Evolutionary conservation across 768 basidiomycete species (phyloP), one percentile per base, ranked within the genome.

Genomic region (Phanerochaete sordida): DNA sequence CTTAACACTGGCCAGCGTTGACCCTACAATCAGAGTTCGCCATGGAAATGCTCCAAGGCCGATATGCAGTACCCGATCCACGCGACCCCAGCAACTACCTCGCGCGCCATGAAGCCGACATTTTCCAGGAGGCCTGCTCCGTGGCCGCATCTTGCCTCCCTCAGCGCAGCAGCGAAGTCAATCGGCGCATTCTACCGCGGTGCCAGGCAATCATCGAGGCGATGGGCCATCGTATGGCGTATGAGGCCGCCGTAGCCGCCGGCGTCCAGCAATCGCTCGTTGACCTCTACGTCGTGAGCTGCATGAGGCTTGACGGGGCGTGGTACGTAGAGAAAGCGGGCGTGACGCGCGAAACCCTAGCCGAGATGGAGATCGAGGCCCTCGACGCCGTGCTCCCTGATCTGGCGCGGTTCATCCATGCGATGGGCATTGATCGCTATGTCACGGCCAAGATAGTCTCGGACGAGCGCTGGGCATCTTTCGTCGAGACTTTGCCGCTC

Each of bases 41-140:
- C 72, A 71, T 84, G 23, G 87, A 88, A 68, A 67, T 88, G 47
- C 75, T 89, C 16, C 80, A 83, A 39, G 73, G 75, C 19, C 81
- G 84, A 28, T 85, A 84, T 65, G 61, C 56, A 24, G 67, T 87
- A 15, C 84, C 86, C 23, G 74, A 77, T 33, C 68, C 82, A 2
- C 71, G 69, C 19, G 44, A 72, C 52, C 71, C 72, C 1, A 77
- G 82, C 56, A 82, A 83, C 3, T 73, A 85, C 27, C 78, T 87
- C 6, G 81, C 84, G 1, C 75, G 69, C 1, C 86, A 88, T 61
- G 74, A 74, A 57, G 60, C 61, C 77, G 79, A 23, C 58, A 65
- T 57, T 76, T 65, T 70, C 75, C 31, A 65, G 0, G 68, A 72
- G 31, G 61, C 65, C 13, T 65, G 54, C 57, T 24, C 53, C 12